These are phyloP conservation scores for Colletotrichum tabaci DNA, from an alignment of 2,329 filamentous ascomycete species.

Conservation along the genomic window DNA sequence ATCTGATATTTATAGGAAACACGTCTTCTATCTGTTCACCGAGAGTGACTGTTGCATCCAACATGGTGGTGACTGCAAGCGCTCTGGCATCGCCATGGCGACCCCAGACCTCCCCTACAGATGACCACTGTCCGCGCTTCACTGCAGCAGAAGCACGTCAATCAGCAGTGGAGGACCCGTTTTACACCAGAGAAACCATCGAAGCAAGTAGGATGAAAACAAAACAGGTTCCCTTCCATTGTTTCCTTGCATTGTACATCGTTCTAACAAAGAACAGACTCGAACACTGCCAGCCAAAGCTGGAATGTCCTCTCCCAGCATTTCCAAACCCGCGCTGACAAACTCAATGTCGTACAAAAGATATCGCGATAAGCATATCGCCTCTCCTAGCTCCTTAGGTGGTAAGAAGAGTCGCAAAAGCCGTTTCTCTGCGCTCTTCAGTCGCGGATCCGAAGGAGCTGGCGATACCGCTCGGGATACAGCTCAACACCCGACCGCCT, in stretches of 20 bases:
- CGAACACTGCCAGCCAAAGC: neutral
- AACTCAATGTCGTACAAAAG: conserved; percentile 20
- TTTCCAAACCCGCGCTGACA: neutral
- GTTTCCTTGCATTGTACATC: conserved; percentile 8
- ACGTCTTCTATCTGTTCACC: neutral
- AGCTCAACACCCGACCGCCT: neutral
- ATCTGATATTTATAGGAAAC: neutral
- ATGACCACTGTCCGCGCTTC: neutral
- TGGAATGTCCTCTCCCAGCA: neutral
- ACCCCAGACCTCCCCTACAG: neutral
- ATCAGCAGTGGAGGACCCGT: neutral
- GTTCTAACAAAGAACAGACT: conserved; percentile 4
- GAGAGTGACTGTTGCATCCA: neutral
- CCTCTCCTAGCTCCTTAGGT: neutral
- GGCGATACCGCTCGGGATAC: neutral
- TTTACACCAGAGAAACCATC: neutral
- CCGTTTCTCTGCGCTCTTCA: conserved; percentile 29
- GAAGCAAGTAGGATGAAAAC: neutral
- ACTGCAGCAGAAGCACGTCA: neutral
- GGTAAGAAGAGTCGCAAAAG: conserved; percentile 2
- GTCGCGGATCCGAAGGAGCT: neutral
- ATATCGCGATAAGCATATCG: neutral
- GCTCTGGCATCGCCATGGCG: neutral
- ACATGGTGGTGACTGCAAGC: neutral
- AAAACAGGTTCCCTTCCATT: neutral